These are phyloP conservation scores for Rosellinia necatrix DNA, from an alignment of 2,329 filamentous ascomycete genomes.

Conservation along the genomic window DNA sequence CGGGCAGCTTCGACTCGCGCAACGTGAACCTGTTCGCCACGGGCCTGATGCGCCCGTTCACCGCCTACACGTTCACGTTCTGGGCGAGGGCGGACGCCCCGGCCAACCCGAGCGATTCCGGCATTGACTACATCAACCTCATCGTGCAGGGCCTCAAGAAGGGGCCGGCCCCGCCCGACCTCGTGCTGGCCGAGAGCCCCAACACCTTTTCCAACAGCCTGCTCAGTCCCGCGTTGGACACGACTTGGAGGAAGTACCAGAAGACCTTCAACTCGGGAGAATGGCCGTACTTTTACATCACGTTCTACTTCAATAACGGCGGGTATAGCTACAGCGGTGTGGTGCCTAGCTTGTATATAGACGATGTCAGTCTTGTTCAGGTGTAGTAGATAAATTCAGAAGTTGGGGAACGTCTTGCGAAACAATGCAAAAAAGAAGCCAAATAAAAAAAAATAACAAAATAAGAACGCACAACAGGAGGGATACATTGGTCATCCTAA, in stretches of 20 bases:
- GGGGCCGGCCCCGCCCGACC: slow-evolving; percentile 11
- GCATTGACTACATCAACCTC: slow-evolving; percentile 18
- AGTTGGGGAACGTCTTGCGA: no score
- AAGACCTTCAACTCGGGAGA: slow-evolving; percentile 20
- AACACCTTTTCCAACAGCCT: slow-evolving; percentile 15
- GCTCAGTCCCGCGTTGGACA: slow-evolving; percentile 10
- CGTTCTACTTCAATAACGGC: slow-evolving; percentile 20
- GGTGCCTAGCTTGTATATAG: slow-evolving; percentile 16
- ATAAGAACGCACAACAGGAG: no score
- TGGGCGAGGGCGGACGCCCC: slow-evolving; percentile 14
- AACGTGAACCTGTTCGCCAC: slow-evolving; percentile 19
- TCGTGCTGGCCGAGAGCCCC: slow-evolving; percentile 11
- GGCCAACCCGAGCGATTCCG: slow-evolving; percentile 6
- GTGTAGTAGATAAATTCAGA: no score
- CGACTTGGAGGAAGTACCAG: slow-evolving; percentile 18
- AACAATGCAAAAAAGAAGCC: no score
- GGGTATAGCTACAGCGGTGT: slow-evolving; percentile 15
- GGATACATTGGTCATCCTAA: no score
- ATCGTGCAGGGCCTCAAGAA: slow-evolving; percentile 17
- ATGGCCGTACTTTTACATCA: slow-evolving; percentile 22
- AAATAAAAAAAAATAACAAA: no score
- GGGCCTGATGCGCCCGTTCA: slow-evolving; percentile 17
- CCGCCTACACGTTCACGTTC: slow-evolving; percentile 15
- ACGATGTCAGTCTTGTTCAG: slow-evolving; percentile 22
- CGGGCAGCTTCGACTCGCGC: slow-evolving; percentile 7